Evolutionary conservation across 1,284 basidiomycete species (phyloP), one percentile per base, ranked within the genome.

Genomic region (Neonothopanus nambi): DNA sequence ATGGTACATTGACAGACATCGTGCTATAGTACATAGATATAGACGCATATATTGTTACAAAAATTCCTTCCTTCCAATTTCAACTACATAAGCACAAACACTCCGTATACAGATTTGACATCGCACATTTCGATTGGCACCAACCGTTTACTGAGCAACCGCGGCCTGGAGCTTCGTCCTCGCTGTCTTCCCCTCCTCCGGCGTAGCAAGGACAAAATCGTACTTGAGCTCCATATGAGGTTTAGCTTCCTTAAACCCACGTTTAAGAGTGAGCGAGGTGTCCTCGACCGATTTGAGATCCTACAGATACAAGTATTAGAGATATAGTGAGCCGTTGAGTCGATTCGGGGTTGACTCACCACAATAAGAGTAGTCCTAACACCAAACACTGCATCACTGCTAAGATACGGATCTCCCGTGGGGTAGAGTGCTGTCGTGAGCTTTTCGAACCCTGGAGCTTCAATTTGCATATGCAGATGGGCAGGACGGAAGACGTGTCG

Each of bases 341-440:
- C 20, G 5, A 13, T 8, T 12, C 4, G 13, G 8, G 41, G 8
- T 23, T 20, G 26, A 67, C 69, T 33, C 62, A 78, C 77, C 43
- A 76, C 69, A 38, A 73, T 63, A 21, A 72, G 58, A n/a, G 66
- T 87, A 51, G 79, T 78, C 67, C 87, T 90, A 12, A 89, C 89
- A 12, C 90, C 91, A 65, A 93, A 93, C 1, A 93, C 91, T 3
- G 79, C 75, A 62, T 92, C 91, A 54, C 81, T 89, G 12, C 69
- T 67, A 15, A 91, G 60, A 60, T 80, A 92, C 3, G 73, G 67
- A 60, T 92, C 89, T 15, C 82, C 85, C 54, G 85, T 79, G 18
- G 87, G 83, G 68, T 91, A 95, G 11, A 93, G 65, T 1, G 90
- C 82, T 0, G 92, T 93, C 18, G 78, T 73, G 38, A 95, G 80